phyloP scores from a whole-genome alignment of 2,329 filamentous ascomycete genomes.

The Pseudogymnoascus sp. region DNA sequence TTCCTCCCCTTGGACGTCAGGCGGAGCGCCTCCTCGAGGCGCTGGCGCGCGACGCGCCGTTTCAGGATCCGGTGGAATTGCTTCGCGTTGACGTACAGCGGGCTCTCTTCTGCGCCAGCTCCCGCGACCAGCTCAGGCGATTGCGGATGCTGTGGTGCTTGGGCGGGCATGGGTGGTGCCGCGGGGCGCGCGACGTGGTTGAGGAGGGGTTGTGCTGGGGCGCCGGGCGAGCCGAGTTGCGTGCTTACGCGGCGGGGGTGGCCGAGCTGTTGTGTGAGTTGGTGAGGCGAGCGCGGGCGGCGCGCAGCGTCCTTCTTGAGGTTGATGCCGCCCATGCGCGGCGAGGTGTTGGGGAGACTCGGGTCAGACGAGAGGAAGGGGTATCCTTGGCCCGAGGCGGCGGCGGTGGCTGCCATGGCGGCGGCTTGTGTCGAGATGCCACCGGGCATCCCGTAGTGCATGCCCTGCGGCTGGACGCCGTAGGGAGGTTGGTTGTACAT shows the following conservation, averaged over 20 bases:
- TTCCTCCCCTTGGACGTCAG: constrained; percentile 93
- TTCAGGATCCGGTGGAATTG: constrained; percentile 98
- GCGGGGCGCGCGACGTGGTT: constrained; percentile 51
- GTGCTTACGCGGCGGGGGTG: constrained; percentile 62
- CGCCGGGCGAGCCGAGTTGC: constrained; percentile 58
- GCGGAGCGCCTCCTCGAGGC: constrained; percentile 83
- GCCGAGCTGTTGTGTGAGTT: constrained; percentile 49
- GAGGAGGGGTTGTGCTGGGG: constrained; percentile 35
- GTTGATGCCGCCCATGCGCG: constrained; percentile 58
- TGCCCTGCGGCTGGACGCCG: constrained; percentile 61
- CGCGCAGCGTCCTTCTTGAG: constrained; percentile 53
- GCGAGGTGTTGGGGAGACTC: constrained; percentile 62
- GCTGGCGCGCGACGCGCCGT: constrained; percentile 83
- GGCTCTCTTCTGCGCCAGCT: constrained; percentile 70
- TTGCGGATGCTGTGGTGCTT: constrained; percentile 58
- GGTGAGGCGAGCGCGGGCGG: constrained; percentile 68
- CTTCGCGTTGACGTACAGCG: constrained; percentile 95
- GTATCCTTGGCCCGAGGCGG: constrained; percentile 66
- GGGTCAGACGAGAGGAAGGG: constrained; percentile 67
- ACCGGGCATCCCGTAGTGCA: constrained; percentile 75
- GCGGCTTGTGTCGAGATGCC: constrained; percentile 62
- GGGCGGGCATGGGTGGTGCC: constrained; percentile 53
- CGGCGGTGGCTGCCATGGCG: constrained; percentile 85
- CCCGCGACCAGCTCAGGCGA: constrained; percentile 71
- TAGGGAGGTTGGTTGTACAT: constrained; percentile 71